phyloP scores from a whole-genome alignment of 2,329 filamentous ascomycete species.

The Penicillium sp. region DNA sequence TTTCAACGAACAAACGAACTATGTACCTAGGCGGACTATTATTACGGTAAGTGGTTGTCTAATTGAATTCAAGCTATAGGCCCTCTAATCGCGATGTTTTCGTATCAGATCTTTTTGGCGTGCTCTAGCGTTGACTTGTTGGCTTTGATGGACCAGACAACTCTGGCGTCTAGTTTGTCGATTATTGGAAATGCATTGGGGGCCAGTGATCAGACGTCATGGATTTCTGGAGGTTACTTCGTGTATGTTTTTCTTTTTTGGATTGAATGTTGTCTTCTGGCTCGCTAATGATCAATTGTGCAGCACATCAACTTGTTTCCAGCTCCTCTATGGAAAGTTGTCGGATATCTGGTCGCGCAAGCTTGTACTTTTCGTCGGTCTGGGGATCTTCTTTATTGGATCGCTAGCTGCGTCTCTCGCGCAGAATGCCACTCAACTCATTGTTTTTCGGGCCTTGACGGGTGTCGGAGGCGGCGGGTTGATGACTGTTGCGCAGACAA shows the following conservation, averaged over 20 bases:
- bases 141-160: slow-evolving; percentile 59
- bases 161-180: slow-evolving; percentile 54
- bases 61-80: neutral
- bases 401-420: slow-evolving; percentile 61
- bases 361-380: slow-evolving; percentile 53
- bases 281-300: slow-evolving; percentile 28
- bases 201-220: slow-evolving; percentile 52
- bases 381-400: slow-evolving; percentile 54
- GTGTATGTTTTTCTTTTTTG: slow-evolving; percentile 43
- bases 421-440: slow-evolving; percentile 55
- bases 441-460: slow-evolving; percentile 59
- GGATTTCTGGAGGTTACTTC: slow-evolving; percentile 58
- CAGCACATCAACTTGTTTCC: slow-evolving; percentile 66
- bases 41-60: slow-evolving; percentile 46
- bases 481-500: slow-evolving; percentile 58
- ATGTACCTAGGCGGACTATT: slow-evolving; percentile 52
- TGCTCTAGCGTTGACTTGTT: slow-evolving; percentile 56
- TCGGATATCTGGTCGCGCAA: slow-evolving; percentile 63
- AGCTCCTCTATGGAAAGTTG: slow-evolving; percentile 61
- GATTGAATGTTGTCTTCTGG: no score
- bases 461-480: slow-evolving; percentile 63
- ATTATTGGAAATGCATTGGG: slow-evolving; percentile 54
- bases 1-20: slow-evolving; percentile 58
- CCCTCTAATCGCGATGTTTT: slow-evolving; percentile 1
- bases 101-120: slow-evolving; percentile 55